Evolutionary conservation across 441 rosid genomes (phyloP).

Genomic region (Syzygium syzygioides): DNA sequence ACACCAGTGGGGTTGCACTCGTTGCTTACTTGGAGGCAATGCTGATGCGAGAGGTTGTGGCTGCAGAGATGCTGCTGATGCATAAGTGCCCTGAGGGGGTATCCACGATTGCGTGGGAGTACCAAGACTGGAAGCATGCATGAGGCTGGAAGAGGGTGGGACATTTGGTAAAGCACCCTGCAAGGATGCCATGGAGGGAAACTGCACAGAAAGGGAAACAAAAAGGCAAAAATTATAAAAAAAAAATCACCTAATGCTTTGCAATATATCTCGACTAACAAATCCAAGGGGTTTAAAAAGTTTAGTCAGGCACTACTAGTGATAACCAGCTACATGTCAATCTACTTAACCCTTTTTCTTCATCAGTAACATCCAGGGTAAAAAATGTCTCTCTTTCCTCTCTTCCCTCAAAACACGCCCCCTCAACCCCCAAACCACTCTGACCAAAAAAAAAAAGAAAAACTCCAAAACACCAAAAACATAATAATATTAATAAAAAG

Average conservation of each 20-base stretch:
- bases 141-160: slow-evolving; percentile 39
- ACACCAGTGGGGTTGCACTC: not conserved
- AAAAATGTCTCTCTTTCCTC: not conserved
- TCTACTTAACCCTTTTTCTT: not conserved
- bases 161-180: slow-evolving; percentile 57
- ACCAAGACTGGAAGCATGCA: slow-evolving; percentile 37
- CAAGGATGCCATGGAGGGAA: slow-evolving; percentile 68
- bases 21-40: slow-evolving; percentile 32
- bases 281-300: not conserved
- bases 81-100: slow-evolving; percentile 45
- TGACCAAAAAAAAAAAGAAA: no score
- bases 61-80: slow-evolving; percentile 43
- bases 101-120: slow-evolving; percentile 41
- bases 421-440: not conserved
- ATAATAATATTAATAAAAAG: not conserved
- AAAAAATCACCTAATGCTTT: not conserved
- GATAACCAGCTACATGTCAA: not conserved
- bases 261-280: not conserved
- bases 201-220: slow-evolving; percentile 31
- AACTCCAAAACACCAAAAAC: not conserved
- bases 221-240: not conserved
- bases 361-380: not conserved
- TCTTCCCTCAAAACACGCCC: not conserved
- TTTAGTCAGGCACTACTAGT: not conserved
- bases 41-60: slow-evolving; percentile 16